phyloP scores from a whole-genome alignment of 1,284 basidiomycete genomes.

The Tilletia indica region DNA sequence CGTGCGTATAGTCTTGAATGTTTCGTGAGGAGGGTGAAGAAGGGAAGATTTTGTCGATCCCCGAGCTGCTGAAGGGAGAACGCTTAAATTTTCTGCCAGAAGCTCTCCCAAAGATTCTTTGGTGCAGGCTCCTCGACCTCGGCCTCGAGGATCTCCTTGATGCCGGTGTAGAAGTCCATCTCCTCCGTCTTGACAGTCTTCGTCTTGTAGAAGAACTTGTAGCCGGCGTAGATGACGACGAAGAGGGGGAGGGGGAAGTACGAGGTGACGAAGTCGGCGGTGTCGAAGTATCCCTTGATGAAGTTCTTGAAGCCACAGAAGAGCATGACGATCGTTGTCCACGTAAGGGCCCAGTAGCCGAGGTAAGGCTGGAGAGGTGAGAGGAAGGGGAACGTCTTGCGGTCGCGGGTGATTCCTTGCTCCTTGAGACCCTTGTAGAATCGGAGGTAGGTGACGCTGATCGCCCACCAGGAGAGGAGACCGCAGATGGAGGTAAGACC shows the following conservation, averaged over 20 bases:
- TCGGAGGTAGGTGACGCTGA: conserved; percentile 71
- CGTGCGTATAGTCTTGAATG: too few species aligned
- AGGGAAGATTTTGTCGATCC: too few species aligned
- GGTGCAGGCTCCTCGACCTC: conserved; percentile 27
- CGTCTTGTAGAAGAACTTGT: conserved; percentile 62
- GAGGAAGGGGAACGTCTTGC: conserved; percentile 61
- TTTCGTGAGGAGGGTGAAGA: too few species aligned
- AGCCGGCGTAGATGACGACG: conserved; percentile 69
- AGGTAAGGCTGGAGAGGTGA: conserved; percentile 57
- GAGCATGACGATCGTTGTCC: conserved; percentile 37
- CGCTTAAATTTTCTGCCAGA: neutral
- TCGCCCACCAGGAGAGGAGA: conserved; percentile 78
- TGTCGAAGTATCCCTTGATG: conserved; percentile 42
- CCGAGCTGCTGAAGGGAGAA: too few species aligned
- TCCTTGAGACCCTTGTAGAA: conserved; percentile 68
- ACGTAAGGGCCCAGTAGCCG: conserved; percentile 36
- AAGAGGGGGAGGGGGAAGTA: conserved; percentile 76
- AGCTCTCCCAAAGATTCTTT: conserved; percentile 17
- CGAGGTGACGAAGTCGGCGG: conserved; percentile 73
- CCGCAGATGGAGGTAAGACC: conserved; percentile 69
- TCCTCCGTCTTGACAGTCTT: conserved; percentile 47
- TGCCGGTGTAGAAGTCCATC: conserved; percentile 64
- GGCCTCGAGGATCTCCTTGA: conserved; percentile 43
- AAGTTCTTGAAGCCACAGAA: conserved; percentile 58
- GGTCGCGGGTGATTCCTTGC: conserved; percentile 66